A percentile compares a stretch with the other conserved stretches of the same genome.
Conservation (phyloP, 1,284 basidiomycete genomes). For the Cutaneotrichosporon cyanovorans region DNA sequence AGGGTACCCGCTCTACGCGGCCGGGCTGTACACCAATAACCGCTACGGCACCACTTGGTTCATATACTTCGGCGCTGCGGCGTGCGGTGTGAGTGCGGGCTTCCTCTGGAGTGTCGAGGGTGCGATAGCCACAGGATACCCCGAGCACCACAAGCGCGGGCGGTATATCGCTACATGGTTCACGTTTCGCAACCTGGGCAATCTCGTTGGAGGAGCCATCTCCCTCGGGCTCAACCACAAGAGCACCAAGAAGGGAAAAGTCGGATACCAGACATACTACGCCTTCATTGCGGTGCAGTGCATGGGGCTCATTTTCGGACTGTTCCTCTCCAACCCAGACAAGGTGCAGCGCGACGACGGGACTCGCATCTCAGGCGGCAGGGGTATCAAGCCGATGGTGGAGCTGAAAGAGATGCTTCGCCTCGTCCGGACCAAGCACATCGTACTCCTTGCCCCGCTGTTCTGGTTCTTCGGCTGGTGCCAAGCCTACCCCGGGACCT, state of each 20-base stretch:
- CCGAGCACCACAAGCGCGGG: conserved; percentile 9
- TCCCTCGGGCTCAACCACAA: conserved; percentile 17
- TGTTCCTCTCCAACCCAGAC: conserved; percentile 21
- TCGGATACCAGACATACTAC: conserved; percentile 26
- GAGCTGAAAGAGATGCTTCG: conserved; percentile 20
- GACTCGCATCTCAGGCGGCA: conserved; percentile 18
- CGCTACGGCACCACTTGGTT: conserved; percentile 24
- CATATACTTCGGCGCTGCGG: conserved; percentile 25
- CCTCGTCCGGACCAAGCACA: conserved; percentile 3
- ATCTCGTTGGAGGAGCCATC: conserved; percentile 30
- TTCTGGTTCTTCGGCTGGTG: conserved; percentile 21
- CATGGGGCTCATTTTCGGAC: conserved; percentile 16
- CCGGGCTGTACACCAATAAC: conserved; percentile 33
- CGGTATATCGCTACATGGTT: conserved; percentile 32
- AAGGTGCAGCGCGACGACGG: conserved; percentile 29
- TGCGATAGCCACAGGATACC: conserved; percentile 6
- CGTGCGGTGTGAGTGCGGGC: conserved; percentile 32
- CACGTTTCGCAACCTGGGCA: conserved; percentile 24
- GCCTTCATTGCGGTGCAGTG: conserved; percentile 32
- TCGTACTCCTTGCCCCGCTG: conserved; percentile 21
- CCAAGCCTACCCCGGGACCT: conserved; percentile 24
- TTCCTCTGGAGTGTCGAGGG: conserved; percentile 29
- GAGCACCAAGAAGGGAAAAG: conserved; percentile 13
- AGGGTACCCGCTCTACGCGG: conserved; percentile 33
- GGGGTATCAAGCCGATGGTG: conserved; percentile 8